These are phyloP conservation scores for Gaeumannomyces sp. DNA, from an alignment of 2,329 filamentous ascomycete species.

Conservation along the genomic window DNA sequence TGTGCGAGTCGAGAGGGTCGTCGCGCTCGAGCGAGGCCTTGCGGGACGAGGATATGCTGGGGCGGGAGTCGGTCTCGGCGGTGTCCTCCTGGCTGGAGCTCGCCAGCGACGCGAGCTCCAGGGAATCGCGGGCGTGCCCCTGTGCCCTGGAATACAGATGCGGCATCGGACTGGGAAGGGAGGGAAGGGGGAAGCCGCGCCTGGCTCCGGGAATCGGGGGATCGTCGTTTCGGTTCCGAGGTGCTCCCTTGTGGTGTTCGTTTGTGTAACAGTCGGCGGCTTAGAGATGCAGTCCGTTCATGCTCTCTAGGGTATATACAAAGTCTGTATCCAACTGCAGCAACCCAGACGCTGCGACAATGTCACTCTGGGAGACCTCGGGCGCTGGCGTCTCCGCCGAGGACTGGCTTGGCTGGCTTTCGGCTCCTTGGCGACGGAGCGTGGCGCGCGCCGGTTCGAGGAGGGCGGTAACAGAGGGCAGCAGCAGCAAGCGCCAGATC, in stretches of 20 bases:
- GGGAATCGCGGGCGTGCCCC: slow-evolving; percentile 69
- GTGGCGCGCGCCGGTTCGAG: not conserved
- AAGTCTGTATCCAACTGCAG: not conserved
- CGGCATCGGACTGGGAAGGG: slow-evolving; percentile 25
- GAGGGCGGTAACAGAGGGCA: not conserved
- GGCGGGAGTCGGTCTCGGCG: slow-evolving; percentile 65
- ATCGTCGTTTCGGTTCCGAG: not conserved
- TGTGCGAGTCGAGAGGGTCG: slow-evolving; percentile 65
- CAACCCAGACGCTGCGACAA: not conserved
- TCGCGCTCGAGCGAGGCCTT: slow-evolving; percentile 83
- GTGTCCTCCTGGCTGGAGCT: slow-evolving; percentile 66
- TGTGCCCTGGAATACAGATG: slow-evolving; percentile 37
- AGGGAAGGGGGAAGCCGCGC: not conserved
- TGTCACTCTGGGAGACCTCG: not conserved
- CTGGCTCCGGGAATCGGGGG: not conserved
- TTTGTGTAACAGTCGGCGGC: slow-evolving; percentile 5
- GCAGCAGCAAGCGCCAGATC: too few species aligned
- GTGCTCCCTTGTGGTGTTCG: not conserved
- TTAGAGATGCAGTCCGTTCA: not conserved
- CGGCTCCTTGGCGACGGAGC: not conserved
- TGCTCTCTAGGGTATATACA: not conserved
- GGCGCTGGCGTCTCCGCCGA: not conserved
- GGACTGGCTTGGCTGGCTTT: not conserved
- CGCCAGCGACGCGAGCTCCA: slow-evolving; percentile 92
- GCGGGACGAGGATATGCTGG: slow-evolving; percentile 88